Conservation (phyloP, 2,329 filamentous ascomycete species). For the Aureobasidium namibiae region DNA sequence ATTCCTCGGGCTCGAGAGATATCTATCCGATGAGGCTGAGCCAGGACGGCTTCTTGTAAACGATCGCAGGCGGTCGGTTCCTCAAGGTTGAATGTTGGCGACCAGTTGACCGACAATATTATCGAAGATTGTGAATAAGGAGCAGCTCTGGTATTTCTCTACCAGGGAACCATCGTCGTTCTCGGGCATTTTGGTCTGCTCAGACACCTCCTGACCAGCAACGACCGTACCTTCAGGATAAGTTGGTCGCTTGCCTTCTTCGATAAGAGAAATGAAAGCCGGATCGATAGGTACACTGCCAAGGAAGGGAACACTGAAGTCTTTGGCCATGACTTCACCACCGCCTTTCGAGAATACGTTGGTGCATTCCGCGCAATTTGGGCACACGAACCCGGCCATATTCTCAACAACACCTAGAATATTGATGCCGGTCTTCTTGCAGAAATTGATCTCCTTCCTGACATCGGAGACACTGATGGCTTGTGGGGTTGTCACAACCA, state of each 20-base stretch:
- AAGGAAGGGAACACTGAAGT: constrained; percentile 76
- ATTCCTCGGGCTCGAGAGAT: neutral
- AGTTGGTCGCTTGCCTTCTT: constrained; percentile 58
- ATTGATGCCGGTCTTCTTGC: constrained; percentile 68
- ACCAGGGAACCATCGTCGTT: constrained; percentile 45
- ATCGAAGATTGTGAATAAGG: constrained; percentile 60
- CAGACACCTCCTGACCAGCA: constrained; percentile 43
- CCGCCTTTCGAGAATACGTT: constrained; percentile 91
- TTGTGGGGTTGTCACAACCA: constrained; percentile 93
- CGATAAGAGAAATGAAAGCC: constrained; percentile 79
- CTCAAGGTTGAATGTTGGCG: constrained; percentile 3
- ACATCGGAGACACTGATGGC: constrained; percentile 91
- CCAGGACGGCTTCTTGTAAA: neutral
- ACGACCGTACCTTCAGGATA: constrained; percentile 63
- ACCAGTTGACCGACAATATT: constrained; percentile 41
- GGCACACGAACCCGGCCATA: constrained; percentile 87
- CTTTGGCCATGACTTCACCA: constrained; percentile 77
- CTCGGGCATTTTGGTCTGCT: constrained; percentile 18
- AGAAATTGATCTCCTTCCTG: constrained; percentile 90
- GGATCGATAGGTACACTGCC: constrained; percentile 88
- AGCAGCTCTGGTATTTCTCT: constrained; percentile 66
- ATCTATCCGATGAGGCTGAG: neutral
- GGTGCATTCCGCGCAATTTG: constrained; percentile 70
- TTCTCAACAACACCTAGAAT: constrained; percentile 92
- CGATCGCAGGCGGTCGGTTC: neutral